Percentiles rank a stretch among this genome's conserved stretches.
Conservation (phyloP, 2,329 filamentous ascomycete species). For the Fusarium brachygibbosum region DNA sequence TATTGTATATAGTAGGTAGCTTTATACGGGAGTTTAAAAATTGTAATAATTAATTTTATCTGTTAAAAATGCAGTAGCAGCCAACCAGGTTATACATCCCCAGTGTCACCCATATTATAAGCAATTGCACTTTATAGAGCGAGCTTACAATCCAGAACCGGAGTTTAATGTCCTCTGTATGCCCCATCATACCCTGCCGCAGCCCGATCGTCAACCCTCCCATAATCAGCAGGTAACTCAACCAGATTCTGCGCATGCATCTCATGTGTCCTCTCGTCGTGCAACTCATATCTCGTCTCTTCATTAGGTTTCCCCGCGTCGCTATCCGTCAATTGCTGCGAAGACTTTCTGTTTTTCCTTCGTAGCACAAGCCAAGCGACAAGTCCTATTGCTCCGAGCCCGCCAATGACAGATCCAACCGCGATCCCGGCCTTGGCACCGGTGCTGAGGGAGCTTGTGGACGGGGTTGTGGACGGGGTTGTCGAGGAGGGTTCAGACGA, state of each 20-base stretch:
- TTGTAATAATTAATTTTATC: too few species aligned
- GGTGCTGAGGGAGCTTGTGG: not conserved
- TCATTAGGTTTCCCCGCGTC: not conserved
- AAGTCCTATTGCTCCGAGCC: not conserved
- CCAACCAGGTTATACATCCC: too few species aligned
- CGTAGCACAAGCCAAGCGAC: not conserved
- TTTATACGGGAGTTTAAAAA: too few species aligned
- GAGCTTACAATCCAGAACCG: too few species aligned
- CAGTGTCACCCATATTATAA: too few species aligned
- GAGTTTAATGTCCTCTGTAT: too few species aligned
- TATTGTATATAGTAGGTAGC: too few species aligned
- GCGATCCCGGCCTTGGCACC: conserved; percentile 5
- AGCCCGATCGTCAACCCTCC: too few species aligned
- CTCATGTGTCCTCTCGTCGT: not conserved
- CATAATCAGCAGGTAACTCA: not conserved
- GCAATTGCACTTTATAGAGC: not conserved
- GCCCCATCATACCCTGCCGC: too few species aligned
- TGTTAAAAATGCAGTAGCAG: too few species aligned
- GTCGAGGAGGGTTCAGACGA: not conserved
- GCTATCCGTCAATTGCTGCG: too few species aligned
- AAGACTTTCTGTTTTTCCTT: not conserved
- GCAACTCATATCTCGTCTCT: too few species aligned
- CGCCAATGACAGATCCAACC: not conserved
- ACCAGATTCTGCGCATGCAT: not conserved
- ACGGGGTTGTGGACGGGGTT: not conserved